phyloP scores from a whole-genome alignment of 306 rosid species.

The Urtica urens region DNA sequence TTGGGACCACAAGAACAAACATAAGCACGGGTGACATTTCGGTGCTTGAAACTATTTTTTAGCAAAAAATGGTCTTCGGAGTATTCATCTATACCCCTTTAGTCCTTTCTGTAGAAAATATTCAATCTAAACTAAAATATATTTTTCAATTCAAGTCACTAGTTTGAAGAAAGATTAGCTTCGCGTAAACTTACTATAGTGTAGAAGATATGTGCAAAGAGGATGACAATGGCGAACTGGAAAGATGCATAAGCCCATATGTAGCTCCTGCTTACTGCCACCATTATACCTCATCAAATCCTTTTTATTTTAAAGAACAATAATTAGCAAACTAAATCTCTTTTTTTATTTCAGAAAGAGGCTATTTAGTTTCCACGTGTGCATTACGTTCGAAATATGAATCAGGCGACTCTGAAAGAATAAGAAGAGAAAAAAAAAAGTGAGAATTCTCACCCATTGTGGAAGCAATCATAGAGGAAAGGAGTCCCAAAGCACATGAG shows the following conservation, averaged over 20 bases:
- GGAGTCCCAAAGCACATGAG: constrained; percentile 56
- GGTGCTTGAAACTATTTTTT: too few relatives aligned
- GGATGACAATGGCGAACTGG: constrained; percentile 73
- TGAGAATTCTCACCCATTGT: constrained; percentile 83
- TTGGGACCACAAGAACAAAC: constrained; percentile 15
- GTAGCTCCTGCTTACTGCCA: constrained; percentile 63
- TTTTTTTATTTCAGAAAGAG: too few relatives aligned
- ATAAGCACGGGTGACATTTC: too few relatives aligned
- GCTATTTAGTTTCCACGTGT: background rate
- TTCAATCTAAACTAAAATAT: too few relatives aligned
- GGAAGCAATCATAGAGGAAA: constrained; percentile 68
- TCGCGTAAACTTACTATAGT: constrained; percentile 49
- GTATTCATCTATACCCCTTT: too few relatives aligned
- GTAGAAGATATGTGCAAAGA: constrained; percentile 68
- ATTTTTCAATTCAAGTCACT: background rate
- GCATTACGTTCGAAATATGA: background rate
- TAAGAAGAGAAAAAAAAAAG: constrained; percentile 3
- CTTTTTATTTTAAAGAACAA: background rate
- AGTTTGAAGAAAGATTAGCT: background rate
- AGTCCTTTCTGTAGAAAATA: too few relatives aligned
- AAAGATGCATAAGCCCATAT: constrained; percentile 82
- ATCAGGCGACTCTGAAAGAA: background rate
- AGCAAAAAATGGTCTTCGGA: too few relatives aligned
- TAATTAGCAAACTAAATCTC: constrained; percentile 2
- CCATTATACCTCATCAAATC: constrained; percentile 3